phyloP scores from a whole-genome alignment of 2,329 filamentous ascomycete species.

The Purpureocillium takamizusanense region DNA sequence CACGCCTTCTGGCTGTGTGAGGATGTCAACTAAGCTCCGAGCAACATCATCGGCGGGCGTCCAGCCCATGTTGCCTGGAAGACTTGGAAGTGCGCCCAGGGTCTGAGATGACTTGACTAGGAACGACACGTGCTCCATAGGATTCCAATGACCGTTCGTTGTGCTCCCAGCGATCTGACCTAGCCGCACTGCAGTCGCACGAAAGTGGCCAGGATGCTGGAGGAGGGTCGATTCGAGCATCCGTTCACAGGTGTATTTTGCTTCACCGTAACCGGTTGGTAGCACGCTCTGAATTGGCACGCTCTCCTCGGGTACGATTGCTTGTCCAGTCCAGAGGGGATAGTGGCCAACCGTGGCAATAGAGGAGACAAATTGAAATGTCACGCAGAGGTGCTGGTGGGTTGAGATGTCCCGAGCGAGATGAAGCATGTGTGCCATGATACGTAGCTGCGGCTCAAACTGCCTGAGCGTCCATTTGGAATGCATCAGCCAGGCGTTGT shows the following conservation, averaged over 20 bases:
- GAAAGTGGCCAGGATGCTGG: slow-evolving; percentile 28
- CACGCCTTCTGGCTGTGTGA: background rate
- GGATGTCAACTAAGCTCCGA: slow-evolving; percentile 2
- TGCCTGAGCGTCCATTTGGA: slow-evolving; percentile 17
- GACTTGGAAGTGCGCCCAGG: slow-evolving; percentile 27
- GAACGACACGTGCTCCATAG: slow-evolving; percentile 37
- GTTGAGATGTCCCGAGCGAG: slow-evolving; percentile 26
- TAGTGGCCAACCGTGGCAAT: slow-evolving; percentile 26
- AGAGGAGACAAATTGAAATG: slow-evolving; percentile 33
- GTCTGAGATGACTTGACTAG: slow-evolving; percentile 40
- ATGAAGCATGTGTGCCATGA: slow-evolving; percentile 36
- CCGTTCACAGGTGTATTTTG: slow-evolving; percentile 38
- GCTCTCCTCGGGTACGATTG: slow-evolving; percentile 31
- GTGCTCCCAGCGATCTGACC: slow-evolving; percentile 44
- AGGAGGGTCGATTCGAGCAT: slow-evolving; percentile 39
- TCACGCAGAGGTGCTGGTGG: slow-evolving; percentile 8
- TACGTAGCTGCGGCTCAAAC: slow-evolving; percentile 33
- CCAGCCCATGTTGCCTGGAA: slow-evolving; percentile 32
- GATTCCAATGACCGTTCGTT: slow-evolving; percentile 43
- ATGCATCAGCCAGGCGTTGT: slow-evolving; percentile 44
- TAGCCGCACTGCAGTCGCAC: slow-evolving; percentile 30
- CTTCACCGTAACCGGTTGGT: slow-evolving; percentile 38
- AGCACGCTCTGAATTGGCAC: slow-evolving; percentile 28
- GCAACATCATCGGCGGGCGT: slow-evolving; percentile 28
- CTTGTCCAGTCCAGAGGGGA: slow-evolving; percentile 11